Conservation (phyloP, 192 early-diverging fungal species). For the Backusella tuberculispora region DNA sequence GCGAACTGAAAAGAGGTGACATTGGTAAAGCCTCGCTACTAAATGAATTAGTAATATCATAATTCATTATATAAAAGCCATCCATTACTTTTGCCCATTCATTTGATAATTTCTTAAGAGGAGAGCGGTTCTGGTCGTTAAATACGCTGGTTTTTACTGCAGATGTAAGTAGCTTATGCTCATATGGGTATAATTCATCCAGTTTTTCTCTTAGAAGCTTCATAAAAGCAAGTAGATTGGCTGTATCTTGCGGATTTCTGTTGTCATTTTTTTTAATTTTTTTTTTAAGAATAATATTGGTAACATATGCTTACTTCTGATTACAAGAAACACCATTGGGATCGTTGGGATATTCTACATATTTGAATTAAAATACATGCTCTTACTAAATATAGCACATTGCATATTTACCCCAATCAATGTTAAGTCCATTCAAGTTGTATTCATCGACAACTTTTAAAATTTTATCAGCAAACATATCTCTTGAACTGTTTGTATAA, state of each 20-base stretch:
- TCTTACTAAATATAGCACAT: slow-evolving; percentile 41
- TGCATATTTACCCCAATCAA: slow-evolving; percentile 61
- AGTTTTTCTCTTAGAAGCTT: slow-evolving; percentile 1
- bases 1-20: neutral
- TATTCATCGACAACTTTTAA: slow-evolving; percentile 46
- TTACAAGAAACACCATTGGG: slow-evolving; percentile 43
- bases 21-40: neutral
- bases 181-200: neutral
- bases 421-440: slow-evolving; percentile 61
- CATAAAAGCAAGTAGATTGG: neutral
- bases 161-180: neutral
- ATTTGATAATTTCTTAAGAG: neutral
- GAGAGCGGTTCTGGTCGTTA: neutral
- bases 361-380: neutral
- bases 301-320: slow-evolving; percentile 17
- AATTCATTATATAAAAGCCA: neutral
- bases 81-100: neutral
- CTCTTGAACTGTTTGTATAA: slow-evolving; percentile 27
- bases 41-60: neutral
- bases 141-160: neutral
- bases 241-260: slow-evolving; percentile 1
- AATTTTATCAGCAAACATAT: slow-evolving; percentile 41
- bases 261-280: neutral
- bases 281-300: neutral
- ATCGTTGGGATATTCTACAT: slow-evolving; percentile 40